Evolutionary conservation across 140 eudicot species (phyloP), one percentile per base, ranked within the genome.

Genomic region (Stevia rebaudiana): DNA sequence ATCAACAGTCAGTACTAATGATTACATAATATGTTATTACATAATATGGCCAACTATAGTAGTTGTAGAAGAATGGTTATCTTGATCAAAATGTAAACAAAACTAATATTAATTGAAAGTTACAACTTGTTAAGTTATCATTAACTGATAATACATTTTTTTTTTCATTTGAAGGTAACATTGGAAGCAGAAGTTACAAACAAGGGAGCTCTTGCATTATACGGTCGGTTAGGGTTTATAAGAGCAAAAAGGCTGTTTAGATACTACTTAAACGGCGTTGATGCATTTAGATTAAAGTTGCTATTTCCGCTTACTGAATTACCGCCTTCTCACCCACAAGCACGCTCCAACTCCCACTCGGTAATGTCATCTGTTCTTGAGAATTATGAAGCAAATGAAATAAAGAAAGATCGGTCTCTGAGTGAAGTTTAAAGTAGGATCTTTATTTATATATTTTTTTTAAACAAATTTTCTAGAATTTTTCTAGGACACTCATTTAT

Each of bases 121-220:
- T 37, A 18, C 11, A 37, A 49, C 0, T 49, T 49, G 28, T 6
- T 56, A 37, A 49, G 0, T 49, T 49, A 13, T 6, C 42, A 8
- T 69, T 28, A 53, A 23, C 15, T 64, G 69, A 74, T 66, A 3
- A 21, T 13, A 19, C 21, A 48, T 48, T 6, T 21, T 66, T 16
- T 53, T 17, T 17, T 8, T 33, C 23, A 23, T 60, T 67, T 65
- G 78, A 69, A 89, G 97, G 97, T 87, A 36, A 91, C 98, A 24
- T 70, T 91, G 65, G 98, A 91, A 81, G 96, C 98, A 44, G 98
- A 91, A 75, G 98, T 91, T 69, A 91, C 98, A 56, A 91, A 91
- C 70, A 91, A 91, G 53, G 96, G 98, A 33, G 98, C 98, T 4
- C 89, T 91, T 63, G 98, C 96, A 41, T 75, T 91, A 46, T 91